These are phyloP conservation scores for Tuber microsphaerosporum DNA, from an alignment of 495 filamentous ascomycete species.

Conservation along the genomic window DNA sequence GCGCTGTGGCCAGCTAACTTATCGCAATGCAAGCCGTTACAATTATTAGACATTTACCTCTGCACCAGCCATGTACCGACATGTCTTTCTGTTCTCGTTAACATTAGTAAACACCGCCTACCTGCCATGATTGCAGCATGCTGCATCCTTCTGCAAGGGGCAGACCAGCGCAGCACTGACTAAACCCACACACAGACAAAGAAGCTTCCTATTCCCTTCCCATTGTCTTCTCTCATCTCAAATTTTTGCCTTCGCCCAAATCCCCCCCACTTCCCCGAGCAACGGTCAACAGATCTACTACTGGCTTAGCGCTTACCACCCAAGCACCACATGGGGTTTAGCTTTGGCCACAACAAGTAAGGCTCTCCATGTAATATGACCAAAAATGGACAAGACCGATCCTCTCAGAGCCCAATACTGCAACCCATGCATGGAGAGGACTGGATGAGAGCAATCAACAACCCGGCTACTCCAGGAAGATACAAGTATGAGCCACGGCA, in stretches of 20 bases:
- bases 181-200: not conserved
- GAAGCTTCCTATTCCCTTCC: not conserved
- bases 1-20: not conserved
- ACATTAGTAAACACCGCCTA: not conserved
- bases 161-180: not conserved
- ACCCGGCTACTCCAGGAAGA: not conserved
- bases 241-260: not conserved
- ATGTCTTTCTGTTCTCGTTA: not conserved
- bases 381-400: not conserved
- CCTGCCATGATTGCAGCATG: not conserved
- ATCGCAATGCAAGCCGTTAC: not conserved
- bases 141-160: not conserved
- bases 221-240: not conserved
- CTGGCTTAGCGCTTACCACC: not conserved
- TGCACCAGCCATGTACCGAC: not conserved
- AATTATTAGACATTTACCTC: not conserved
- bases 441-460: not conserved
- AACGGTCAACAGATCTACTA: not conserved
- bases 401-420: not conserved
- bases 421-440: not conserved
- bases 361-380: not conserved
- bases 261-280: not conserved
- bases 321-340: not conserved
- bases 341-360: not conserved
- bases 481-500: not conserved